phyloP scores from a whole-genome alignment of 2,329 filamentous ascomycete genomes.

The Whalleya microplaca region DNA sequence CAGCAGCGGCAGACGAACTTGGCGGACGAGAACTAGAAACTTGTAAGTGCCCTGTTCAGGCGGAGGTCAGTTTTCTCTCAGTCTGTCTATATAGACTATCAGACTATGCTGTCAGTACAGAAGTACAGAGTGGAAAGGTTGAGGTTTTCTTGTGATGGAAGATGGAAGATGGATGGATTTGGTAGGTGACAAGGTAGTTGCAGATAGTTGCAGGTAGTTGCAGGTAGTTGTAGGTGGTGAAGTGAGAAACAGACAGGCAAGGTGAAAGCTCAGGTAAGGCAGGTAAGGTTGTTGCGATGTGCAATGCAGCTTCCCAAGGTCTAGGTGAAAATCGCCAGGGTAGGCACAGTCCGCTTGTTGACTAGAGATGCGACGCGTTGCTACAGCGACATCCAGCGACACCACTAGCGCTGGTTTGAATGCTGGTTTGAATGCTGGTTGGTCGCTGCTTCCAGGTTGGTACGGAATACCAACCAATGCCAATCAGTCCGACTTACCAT shows the following conservation, averaged over 20 bases:
- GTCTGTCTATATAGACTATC: slow-evolving; percentile 7
- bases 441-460: too few species aligned
- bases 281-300: slow-evolving; percentile 19
- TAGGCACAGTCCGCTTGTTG: slow-evolving; percentile 17
- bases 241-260: too few species aligned
- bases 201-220: slow-evolving; percentile 2
- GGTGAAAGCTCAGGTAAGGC: slow-evolving; percentile 18
- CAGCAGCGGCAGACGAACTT: slow-evolving; percentile 40
- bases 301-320: slow-evolving; percentile 17
- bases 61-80: slow-evolving; percentile 2
- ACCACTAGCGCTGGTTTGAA: too few species aligned
- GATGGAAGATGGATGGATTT: too few species aligned
- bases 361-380: slow-evolving; percentile 18
- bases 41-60: slow-evolving; percentile 30
- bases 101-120: slow-evolving; percentile 3
- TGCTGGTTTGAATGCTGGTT: too few species aligned
- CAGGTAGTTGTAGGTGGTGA: slow-evolving; percentile 5
- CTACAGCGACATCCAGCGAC: slow-evolving; percentile 14
- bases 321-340: slow-evolving; percentile 17
- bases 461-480: too few species aligned
- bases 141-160: not conserved
- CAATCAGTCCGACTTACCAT: slow-evolving; percentile 12
- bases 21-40: slow-evolving; percentile 37
- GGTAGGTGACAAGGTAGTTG: slow-evolving; percentile 19
- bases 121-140: slow-evolving; percentile 9